Base-by-base conservation (phyloP, 257 asterid species). In the Asclepias syriaca region DNA sequence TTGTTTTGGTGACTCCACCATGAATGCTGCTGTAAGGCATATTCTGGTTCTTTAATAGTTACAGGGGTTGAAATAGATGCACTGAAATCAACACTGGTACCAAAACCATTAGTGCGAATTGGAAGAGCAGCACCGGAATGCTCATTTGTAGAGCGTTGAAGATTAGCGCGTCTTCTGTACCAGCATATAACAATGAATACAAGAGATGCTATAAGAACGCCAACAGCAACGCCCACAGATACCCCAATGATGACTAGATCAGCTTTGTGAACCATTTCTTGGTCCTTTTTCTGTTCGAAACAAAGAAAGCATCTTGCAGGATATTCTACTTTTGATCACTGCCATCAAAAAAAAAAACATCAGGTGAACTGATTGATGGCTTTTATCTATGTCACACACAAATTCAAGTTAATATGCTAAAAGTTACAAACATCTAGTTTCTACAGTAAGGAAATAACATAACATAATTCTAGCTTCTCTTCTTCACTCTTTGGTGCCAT, bases 181-280 rank as follows among this genome's bases (percentile, higher is more conserved):
- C 96, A 90, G 56, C 89, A 79, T 71, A 88, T 72, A 71, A 84
- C 93, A 70, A 88, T 79, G 74, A 87, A 85, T 49, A 80, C 84
- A 37, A 95, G 90, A 27, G 77, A 71, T 34, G 98, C 96, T 71
- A 87, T 79, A 72, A 95, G 84, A 81, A 87, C 58, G 21, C 98
- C 96, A 61, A 74, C 86, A 46, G 96, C 88, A 83, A 87, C 78
- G 68, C 98, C 99, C 71, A 82, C 96, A 51, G 90, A 85, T 65
- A 88, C 68, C 57, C 98, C 99, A 77, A 95, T 90, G 48, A 92
- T 80, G 71, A 95, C 91, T 77, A 92, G 81, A 83, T 88, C 84
- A 76, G 92, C 81, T 80, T 78, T 81, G 21, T 49, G 84, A 84
- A 78, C 90, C 99, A 95, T 95, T 74, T 77, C 87, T 79, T 66